Percentiles rank a stretch among this genome's conserved stretches.
Conservation (phyloP, 345 rosid genomes). For the Sapria himalayana region DNA sequence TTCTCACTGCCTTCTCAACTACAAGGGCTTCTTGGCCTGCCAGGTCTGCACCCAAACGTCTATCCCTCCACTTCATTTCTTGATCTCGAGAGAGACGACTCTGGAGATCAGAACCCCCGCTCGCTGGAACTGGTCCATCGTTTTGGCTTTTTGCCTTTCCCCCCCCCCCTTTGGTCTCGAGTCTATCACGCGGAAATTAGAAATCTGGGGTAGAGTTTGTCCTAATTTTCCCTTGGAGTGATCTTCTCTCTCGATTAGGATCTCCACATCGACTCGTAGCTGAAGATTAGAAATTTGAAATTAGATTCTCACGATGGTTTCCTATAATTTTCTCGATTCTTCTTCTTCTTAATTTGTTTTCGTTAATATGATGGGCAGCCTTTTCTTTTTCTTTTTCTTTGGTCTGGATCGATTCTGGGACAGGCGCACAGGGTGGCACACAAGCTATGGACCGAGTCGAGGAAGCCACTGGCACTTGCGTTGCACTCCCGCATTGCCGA, state of each 20-base stretch:
- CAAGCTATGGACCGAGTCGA: conserved; percentile 55
- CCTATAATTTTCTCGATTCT: neutral
- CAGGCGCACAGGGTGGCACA: conserved; percentile 90
- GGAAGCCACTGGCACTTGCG: conserved; percentile 74
- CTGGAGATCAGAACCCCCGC: no score
- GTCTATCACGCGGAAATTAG: neutral
- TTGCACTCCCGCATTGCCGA: conserved; percentile 84
- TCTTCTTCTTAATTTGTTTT: neutral
- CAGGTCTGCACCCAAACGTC: conserved; percentile 42
- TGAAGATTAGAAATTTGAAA: no score
- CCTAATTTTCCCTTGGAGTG: neutral
- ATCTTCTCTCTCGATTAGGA: neutral
- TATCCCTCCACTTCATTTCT: neutral
- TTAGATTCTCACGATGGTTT: no score
- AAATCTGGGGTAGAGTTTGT: neutral
- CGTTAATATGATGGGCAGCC: neutral
- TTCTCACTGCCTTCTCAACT: conserved; percentile 92
- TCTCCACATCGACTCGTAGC: no score
- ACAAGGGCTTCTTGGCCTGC: conserved; percentile 84
- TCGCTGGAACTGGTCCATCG: no score
- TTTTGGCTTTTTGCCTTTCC: neutral
- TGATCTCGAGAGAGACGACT: no score
- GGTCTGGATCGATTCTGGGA: neutral
- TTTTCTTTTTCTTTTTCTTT: neutral
- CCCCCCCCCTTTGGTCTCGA: neutral